Evolutionary conservation across 2,329 filamentous ascomycete genomes (phyloP).

Genomic region (Elsinoe perseae): DNA sequence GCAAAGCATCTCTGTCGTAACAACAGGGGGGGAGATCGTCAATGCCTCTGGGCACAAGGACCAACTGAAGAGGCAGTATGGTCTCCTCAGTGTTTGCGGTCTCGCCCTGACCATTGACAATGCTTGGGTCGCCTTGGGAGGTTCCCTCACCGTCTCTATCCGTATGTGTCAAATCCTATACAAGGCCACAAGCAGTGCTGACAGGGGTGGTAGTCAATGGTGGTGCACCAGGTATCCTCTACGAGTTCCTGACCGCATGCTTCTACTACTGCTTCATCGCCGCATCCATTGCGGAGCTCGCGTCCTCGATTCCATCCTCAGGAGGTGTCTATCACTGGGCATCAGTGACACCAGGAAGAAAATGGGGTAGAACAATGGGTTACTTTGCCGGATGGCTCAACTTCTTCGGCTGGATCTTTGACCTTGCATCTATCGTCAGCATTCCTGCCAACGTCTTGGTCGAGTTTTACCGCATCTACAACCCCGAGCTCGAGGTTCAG

Average conservation of each 20-base stretch:
- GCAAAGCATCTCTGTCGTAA: slow-evolving; percentile 22
- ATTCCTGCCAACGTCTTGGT: slow-evolving; percentile 54
- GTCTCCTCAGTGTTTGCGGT: slow-evolving; percentile 48
- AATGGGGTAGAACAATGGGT: slow-evolving; percentile 29
- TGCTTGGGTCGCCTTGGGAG: slow-evolving; percentile 57
- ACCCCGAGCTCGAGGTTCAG: slow-evolving; percentile 45
- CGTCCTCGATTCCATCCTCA: slow-evolving; percentile 28
- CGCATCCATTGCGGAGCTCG: slow-evolving; percentile 28
- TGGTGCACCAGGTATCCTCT: slow-evolving; percentile 31
- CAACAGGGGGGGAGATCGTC: slow-evolving; percentile 39
- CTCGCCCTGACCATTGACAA: slow-evolving; percentile 55
- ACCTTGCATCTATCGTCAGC: slow-evolving; percentile 50
- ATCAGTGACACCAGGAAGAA: slow-evolving; percentile 29
- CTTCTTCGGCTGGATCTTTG: slow-evolving; percentile 55
- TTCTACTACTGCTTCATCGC: slow-evolving; percentile 32
- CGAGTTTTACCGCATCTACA: slow-evolving; percentile 54
- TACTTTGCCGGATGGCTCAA: slow-evolving; percentile 38
- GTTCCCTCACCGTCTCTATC: slow-evolving; percentile 50
- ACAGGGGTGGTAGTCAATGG: slow-evolving; percentile 30
- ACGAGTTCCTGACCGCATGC: slow-evolving; percentile 31
- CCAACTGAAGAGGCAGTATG: slow-evolving; percentile 56
- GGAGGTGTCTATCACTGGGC: slow-evolving; percentile 33
- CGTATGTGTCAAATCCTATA: slow-evolving; percentile 28
- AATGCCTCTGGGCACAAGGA: slow-evolving; percentile 59
- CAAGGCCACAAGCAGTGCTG: not conserved